Evolutionary conservation across 768 basidiomycete genomes (phyloP).

Genomic region (Solioccasus polychromus): DNA sequence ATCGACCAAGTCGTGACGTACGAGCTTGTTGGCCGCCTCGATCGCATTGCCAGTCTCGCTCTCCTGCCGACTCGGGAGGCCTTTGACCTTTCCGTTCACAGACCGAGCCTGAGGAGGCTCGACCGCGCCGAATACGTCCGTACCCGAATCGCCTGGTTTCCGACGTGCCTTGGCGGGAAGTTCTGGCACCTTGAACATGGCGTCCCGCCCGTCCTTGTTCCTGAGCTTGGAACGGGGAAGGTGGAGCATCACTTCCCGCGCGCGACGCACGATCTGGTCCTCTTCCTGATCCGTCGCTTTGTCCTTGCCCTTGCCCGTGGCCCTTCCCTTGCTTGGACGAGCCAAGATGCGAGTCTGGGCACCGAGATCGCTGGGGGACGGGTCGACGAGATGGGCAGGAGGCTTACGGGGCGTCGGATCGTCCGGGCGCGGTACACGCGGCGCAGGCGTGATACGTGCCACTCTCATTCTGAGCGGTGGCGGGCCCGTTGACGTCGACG

Average conservation of each 20-base stretch:
- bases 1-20: constrained; percentile 28
- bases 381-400: constrained; percentile 33
- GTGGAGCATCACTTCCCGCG: constrained; percentile 38
- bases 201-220: constrained; percentile 5
- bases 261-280: constrained; percentile 32
- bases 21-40: constrained; percentile 63
- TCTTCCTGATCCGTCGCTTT: constrained; percentile 20
- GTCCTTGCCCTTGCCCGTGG: constrained; percentile 21
- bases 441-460: constrained; percentile 50
- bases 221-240: constrained; percentile 30
- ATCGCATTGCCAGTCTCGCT: constrained; percentile 28
- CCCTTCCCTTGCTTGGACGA: constrained; percentile 15
- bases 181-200: constrained; percentile 47
- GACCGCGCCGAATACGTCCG: constrained; percentile 31
- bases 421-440: constrained; percentile 60
- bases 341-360: constrained; percentile 24
- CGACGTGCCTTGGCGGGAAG: constrained; percentile 34
- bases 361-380: constrained; percentile 14
- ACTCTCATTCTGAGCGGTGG: constrained; percentile 43
- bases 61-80: constrained; percentile 26
- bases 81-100: constrained; percentile 36
- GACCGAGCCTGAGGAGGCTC: constrained; percentile 11
- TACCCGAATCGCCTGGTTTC: constrained; percentile 19
- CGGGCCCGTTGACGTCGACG: constrained; percentile 20
- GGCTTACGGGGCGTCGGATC: constrained; percentile 77